These are phyloP conservation scores for Parastagonospora nodorum DNA, from an alignment of 2,329 filamentous ascomycete genomes.

Conservation along the genomic window DNA sequence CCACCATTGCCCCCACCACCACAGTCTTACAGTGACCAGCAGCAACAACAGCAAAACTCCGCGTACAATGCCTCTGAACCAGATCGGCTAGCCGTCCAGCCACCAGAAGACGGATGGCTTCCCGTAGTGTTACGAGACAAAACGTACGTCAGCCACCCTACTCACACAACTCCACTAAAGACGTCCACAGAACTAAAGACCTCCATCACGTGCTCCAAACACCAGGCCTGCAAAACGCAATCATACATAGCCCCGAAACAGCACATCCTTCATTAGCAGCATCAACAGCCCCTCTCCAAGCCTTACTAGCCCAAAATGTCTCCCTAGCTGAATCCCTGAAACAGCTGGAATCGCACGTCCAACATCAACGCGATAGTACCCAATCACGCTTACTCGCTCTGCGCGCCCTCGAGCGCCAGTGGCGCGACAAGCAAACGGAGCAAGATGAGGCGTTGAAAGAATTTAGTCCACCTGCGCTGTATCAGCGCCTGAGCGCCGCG, in stretches of 20 bases:
- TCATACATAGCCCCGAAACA: constrained; percentile 69
- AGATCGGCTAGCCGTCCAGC: constrained; percentile 24
- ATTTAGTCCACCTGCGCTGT: constrained; percentile 85
- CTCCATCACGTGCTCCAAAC: constrained; percentile 71
- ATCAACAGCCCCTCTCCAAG: constrained; percentile 67
- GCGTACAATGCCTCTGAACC: constrained; percentile 22
- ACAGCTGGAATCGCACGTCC: constrained; percentile 63
- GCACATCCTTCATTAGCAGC: constrained; percentile 73
- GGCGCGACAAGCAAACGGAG: constrained; percentile 84
- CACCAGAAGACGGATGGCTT: constrained; percentile 72
- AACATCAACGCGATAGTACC: constrained; percentile 68
- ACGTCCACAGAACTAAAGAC: constrained; percentile 72
- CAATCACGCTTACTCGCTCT: constrained; percentile 83
- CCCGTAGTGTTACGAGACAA: constrained; percentile 79
- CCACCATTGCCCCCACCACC: constrained; percentile 54
- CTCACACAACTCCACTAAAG: constrained; percentile 17
- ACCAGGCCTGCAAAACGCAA: constrained; percentile 71
- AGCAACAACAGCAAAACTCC: constrained; percentile 21
- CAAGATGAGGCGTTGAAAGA: constrained; percentile 84
- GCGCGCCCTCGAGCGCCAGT: constrained; percentile 88
- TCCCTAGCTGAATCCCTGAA: constrained; percentile 68
- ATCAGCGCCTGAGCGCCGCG: constrained; percentile 76
- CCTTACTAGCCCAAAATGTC: constrained; percentile 72
- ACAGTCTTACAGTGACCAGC: constrained; percentile 28
- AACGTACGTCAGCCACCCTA: constrained; percentile 62